Evolutionary conservation across 2,329 filamentous ascomycete genomes (phyloP).

Genomic region (Claviceps humidiphila): DNA sequence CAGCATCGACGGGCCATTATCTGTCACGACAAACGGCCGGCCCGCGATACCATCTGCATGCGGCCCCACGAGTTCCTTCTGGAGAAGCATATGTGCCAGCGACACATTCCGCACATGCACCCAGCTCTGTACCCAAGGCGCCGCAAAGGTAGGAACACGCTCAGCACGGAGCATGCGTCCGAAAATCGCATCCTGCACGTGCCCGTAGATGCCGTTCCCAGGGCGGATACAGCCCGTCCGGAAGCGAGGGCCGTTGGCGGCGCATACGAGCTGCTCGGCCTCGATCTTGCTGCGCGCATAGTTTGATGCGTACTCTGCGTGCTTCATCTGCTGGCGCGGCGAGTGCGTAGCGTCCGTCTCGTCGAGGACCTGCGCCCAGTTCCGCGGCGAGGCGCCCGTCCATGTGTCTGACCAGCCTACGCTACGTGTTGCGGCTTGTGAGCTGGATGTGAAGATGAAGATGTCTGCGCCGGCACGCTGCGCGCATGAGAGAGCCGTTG

Average conservation of each 20-base stretch:
- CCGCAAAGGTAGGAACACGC: slow-evolving; percentile 28
- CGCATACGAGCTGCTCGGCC: slow-evolving; percentile 37
- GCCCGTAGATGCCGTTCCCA: slow-evolving; percentile 39
- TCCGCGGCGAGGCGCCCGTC: slow-evolving; percentile 20
- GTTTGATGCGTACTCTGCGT: slow-evolving; percentile 29
- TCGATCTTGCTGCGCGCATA: slow-evolving; percentile 39
- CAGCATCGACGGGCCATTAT: slow-evolving; percentile 29
- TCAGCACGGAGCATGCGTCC: slow-evolving; percentile 22
- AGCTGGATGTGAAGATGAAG: slow-evolving; percentile 38
- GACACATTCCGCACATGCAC: slow-evolving; percentile 39
- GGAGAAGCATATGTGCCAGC: slow-evolving; percentile 38
- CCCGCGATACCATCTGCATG: slow-evolving; percentile 25
- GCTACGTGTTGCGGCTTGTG: slow-evolving; percentile 28
- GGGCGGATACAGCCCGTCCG: slow-evolving; percentile 41
- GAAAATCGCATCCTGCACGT: slow-evolving; percentile 23
- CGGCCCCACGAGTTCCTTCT: slow-evolving; percentile 32
- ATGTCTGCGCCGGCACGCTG: slow-evolving; percentile 31
- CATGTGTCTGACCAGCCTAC: slow-evolving; percentile 29
- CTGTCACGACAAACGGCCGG: slow-evolving; percentile 36
- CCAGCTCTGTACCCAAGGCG: slow-evolving; percentile 34
- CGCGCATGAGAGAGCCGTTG: slow-evolving; percentile 34
- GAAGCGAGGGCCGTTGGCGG: slow-evolving; percentile 27
- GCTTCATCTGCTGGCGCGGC: slow-evolving; percentile 21
- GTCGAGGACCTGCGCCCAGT: slow-evolving; percentile 31
- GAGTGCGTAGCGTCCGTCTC: slow-evolving; percentile 30